These are phyloP conservation scores for Mortierella polycephala DNA, from an alignment of 371 early-diverging fungal genomes.

Conservation along the genomic window DNA sequence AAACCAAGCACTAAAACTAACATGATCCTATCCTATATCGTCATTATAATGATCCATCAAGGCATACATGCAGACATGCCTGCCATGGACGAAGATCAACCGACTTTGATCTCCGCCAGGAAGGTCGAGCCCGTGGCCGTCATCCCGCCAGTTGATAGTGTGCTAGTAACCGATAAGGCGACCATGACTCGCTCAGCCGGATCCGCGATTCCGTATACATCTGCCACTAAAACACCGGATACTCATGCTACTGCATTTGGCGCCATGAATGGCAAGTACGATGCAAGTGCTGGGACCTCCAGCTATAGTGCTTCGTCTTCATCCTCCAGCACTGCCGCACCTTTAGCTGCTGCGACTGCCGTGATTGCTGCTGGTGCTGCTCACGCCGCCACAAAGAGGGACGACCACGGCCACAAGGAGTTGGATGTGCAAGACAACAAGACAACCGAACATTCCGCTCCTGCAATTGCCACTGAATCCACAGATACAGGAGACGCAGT, in stretches of 20 bases:
- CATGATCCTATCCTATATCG: no score
- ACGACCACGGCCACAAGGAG: neutral
- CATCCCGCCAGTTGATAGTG: neutral
- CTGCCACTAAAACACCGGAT: neutral
- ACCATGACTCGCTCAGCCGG: slow-evolving; percentile 15
- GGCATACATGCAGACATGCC: neutral
- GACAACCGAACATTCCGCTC: no score
- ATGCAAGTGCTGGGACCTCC: no score
- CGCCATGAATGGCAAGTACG: no score
- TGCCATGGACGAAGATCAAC: slow-evolving; percentile 2
- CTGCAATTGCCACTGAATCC: no score
- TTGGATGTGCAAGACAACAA: no score
- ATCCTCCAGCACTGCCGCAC: neutral
- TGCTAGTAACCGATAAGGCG: slow-evolving; percentile 21
- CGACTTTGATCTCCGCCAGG: slow-evolving; percentile 14
- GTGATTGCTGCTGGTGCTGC: slow-evolving; percentile 7
- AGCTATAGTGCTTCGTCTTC: neutral
- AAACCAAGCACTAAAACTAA: neutral
- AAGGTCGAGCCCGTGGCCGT: slow-evolving; percentile 1
- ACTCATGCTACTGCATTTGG: neutral
- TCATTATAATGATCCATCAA: neutral
- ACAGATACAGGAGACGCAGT: no score
- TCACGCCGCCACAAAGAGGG: neutral
- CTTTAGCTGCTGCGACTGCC: slow-evolving; percentile 10
- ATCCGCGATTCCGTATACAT: neutral